Base-by-base conservation (phyloP, 1,284 basidiomycete species). In the Somion occarium region DNA sequence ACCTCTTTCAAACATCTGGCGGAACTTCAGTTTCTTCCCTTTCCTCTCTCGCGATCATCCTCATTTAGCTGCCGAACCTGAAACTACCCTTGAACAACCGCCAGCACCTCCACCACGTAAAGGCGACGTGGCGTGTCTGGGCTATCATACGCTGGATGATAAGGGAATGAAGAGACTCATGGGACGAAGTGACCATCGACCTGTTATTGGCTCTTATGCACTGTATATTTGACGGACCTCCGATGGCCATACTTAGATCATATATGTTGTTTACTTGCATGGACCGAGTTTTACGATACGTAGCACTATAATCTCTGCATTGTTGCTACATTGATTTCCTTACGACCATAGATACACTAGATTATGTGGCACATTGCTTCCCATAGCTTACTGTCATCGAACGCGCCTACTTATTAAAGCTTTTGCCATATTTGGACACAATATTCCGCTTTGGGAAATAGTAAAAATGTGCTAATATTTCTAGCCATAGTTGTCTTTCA, bases 171-270 rank as follows among this genome's bases (percentile, higher is more conserved):
- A 82, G 49, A 69, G 77, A 46, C 63, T 93, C 27, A 85, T 88
- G 63, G 91, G 83, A n/a, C 75, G 84, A 46, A 88, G 85, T 57
- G 86, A 89, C 63, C 87, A 89, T 61, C 69, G 90, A 44, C 90
- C 89, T 1, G 89, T 92, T 23, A 82, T 92, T 56, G 87, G 86
- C 54, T 76, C 78, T 24, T 90, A 85, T 62, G 78, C 77, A 41
- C 69, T 86, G 48, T 88, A 85, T 61, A 56, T 80, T 38, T 80
- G 45, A 38, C 18, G 18, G 13, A 18, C 20, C 39, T 5, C 39
- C 39, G 34, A 11, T 9, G 9, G 11, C 34, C 34, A 11, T 37
- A 9, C 34, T n/a, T 37, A 11, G 9, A 37, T 37, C 34, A 11
- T 37, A n/a, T 37, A 11, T 37, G 9, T 37, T 11, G 34, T 37